These are phyloP conservation scores for Juglanconis sp. DNA, from an alignment of 2,329 filamentous ascomycete genomes.

Conservation along the genomic window DNA sequence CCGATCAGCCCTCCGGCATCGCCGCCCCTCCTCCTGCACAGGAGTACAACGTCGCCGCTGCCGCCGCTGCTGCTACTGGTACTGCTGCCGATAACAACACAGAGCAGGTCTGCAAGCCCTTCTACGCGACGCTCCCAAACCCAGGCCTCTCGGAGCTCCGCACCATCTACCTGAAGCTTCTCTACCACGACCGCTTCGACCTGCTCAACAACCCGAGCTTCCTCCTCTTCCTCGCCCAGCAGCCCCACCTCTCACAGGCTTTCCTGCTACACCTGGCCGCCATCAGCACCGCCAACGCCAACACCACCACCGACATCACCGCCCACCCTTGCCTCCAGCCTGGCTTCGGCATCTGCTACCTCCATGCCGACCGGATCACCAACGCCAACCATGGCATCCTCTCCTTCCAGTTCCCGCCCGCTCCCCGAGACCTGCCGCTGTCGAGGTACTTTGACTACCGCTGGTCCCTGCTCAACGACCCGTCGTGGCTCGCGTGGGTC, in stretches of 20 bases:
- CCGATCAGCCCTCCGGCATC: too few species aligned
- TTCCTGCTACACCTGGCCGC: not conserved
- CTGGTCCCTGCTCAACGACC: not conserved
- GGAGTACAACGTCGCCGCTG: too few species aligned
- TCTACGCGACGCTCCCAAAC: not conserved
- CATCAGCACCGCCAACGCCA: too few species aligned
- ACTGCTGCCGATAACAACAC: not conserved
- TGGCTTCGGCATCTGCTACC: not conserved
- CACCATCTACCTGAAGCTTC: not conserved
- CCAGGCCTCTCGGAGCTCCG: not conserved
- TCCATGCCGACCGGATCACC: not conserved
- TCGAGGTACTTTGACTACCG: not conserved
- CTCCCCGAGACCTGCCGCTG: not conserved
- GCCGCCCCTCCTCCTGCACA: too few species aligned
- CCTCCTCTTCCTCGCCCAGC: not conserved
- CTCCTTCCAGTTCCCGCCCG: not conserved
- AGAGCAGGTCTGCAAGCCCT: not conserved
- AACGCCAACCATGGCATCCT: not conserved
- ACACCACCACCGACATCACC: not conserved
- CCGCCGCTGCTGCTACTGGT: not conserved
- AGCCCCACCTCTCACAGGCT: not conserved
- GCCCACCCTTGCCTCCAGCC: not conserved
- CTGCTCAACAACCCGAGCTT: slow-evolving; percentile 2
- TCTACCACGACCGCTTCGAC: slow-evolving; percentile 1
- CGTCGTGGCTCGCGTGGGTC: not conserved